Evolutionary conservation across 2,329 filamentous ascomycete genomes (phyloP), one percentile per base, ranked within the genome.

Genomic region (Neofusicoccum umdonicola): DNA sequence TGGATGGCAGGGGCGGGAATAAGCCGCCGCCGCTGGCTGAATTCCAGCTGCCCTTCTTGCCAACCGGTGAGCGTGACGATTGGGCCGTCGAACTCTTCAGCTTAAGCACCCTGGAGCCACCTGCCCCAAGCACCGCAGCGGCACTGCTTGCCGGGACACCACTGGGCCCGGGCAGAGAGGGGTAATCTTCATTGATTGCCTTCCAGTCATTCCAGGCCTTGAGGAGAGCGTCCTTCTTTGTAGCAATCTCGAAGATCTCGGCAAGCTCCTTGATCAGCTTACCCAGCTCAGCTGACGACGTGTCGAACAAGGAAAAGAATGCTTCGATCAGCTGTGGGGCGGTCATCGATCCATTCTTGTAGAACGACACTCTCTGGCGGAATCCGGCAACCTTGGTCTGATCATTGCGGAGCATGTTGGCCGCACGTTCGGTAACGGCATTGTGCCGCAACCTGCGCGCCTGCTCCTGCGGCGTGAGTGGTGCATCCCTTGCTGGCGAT

Each of bases 141-240:
- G 80, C 80, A 31, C 88, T 88, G 42, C 88, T 84, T 77, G 89
- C 86, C 58, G 90, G 89, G 15, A 54, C 48, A 13, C 54, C 63
- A 63, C 86, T 85, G 0, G 91, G 84, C 0, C 90, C 90, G 1
- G 94, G 93, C 0, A 98, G 82, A 1, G 91, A 92, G 0, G 94
- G 94, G 70, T 97, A 98, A 75, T 97, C 93, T 77, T 97, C 93
- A 69, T 96, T 96, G 78, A 96, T 95, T 42, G 93, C 93, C 52
- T 92, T 91, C 92, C 94, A 97, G 77, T 97, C 91, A 70, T 92
- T 92, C 93, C 94, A 97, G 1, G 93, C 92, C 71, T 90, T 90
- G 31, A 93, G 85, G 3, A 99, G 80, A 0, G 82, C 83, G 61
- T 90, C 88, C 1, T 87, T 87, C 74, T 96, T 97, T 17, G 77